Evolutionary conservation across 345 rosid species (phyloP), one percentile per base, ranked within the genome.

Genomic region (Hypericum androsaemum): DNA sequence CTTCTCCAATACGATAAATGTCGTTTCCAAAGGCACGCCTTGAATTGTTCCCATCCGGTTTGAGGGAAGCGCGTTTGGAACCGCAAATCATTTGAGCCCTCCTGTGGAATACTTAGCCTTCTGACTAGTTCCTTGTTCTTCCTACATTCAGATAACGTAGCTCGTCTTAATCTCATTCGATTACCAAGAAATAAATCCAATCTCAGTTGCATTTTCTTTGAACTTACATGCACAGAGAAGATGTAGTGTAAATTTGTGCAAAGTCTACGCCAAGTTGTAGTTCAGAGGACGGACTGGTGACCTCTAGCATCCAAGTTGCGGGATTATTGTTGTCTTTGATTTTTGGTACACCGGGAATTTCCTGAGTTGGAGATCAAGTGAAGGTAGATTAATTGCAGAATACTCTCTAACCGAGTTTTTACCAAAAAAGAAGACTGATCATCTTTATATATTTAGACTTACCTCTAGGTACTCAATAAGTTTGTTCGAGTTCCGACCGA

Each of bases 1-100:
- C 80, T 82, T 76, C 92, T 80, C 95, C 97, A 88, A 32, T 88
- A 80, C n/a, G 97, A 79, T 40, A 81, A 60, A 37, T 74, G 62
- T 60, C 68, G 86, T 65, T 88, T 88, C 97, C 97, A 85, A 11
- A 88, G 48, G 67, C 89, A 85, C 41, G 71, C 70, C 61, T 71
- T 79, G 69, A 88, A 78, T 49, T 85, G 97, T 48, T 56, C 95
- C 83, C 74, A 71, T 40, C 75, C 72, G 12, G 67, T 79, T 50
- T 73, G 85, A 0, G 89, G 58, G 60, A 64, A 82, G 8, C 67
- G 71, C 50, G 76, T 76, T 1, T 71, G 66, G 61, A 85, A 88
- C 62, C 65, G 72, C 62, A 88, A 51, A 11, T 77, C 89, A 37
- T 43, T 74, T 28, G 89, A 82, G 45, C 71, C 77, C 0, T 59